Base-by-base conservation (phyloP, 2,329 filamentous ascomycete species). In the Sordariomycetes sp. region DNA sequence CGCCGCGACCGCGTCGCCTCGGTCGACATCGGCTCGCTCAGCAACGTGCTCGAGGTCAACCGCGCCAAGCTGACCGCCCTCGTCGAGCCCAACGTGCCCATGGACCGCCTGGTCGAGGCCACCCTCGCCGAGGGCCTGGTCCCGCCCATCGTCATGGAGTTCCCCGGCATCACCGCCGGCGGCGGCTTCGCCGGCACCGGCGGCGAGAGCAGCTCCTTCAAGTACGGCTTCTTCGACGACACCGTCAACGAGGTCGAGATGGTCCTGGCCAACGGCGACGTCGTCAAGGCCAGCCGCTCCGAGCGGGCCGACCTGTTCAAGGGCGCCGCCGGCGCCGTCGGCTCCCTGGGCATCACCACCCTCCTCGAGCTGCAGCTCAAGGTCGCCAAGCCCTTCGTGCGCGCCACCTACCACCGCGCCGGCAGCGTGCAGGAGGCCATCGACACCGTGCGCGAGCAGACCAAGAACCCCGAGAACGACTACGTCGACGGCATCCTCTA, bases 401-500 rank as follows among this genome's bases (percentile, higher is more conserved):
- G 82, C 62, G 75, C 86, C 25, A 80, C 80, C 40, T 89, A 89
- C 64, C 75, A 79, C 55, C 77, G 83, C 46, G 73, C 74, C 1
- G 70, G 69, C 61, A 79, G 78, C 58, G 71, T 79, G 5, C 70
- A 71, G 58, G 74, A 78, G 71, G 72, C 78, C 60, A 65, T 79
- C 53, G 68, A 72, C 6, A 73, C 74, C 16, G 74, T 88, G 22
- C 69, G 76, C 52, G 71, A 77, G 55, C 78, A 78, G 66, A 72
- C 75, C 22, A 64, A 62, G 5, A 69, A 70, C 59, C 66, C 69
- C 11, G 71, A 69, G 50, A 80, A 80, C 62, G 87, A 90, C 66
- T 92, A 89, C 66, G 80, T 92, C 28, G 88, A 90, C 64, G 87
- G 86, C 24, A 89, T 90, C 56, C 70, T 89, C 59, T 90, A 81